Conservation (phyloP, 2,329 filamentous ascomycete genomes). For the Scleromitrula shiraiana region DNA sequence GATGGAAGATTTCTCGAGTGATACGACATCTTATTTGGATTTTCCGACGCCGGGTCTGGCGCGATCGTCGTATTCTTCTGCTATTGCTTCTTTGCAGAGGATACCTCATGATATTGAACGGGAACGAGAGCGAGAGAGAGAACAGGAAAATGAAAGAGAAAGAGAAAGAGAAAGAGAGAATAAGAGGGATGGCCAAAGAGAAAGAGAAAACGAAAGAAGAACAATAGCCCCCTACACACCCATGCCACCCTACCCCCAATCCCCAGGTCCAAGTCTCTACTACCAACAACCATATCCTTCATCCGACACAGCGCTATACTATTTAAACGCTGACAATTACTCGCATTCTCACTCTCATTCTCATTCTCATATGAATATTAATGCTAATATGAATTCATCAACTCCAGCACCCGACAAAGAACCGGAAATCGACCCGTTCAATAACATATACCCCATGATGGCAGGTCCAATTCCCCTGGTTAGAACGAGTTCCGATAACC, state of each 20-base stretch:
- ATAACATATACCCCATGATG: slow-evolving; percentile 19
- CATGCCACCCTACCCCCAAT: slow-evolving; percentile 12
- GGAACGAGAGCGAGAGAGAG: no score
- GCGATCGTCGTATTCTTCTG: no score
- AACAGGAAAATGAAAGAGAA: no score
- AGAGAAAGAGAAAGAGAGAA: no score
- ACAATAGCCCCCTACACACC: slow-evolving; percentile 1
- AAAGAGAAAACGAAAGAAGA: no score
- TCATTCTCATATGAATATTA: slow-evolving; percentile 3
- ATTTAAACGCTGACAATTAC: no score
- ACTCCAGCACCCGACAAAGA: background rate
- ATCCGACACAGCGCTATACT: background rate
- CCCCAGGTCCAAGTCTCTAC: slow-evolving; percentile 8
- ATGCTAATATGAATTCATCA: background rate
- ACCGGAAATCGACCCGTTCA: slow-evolving; percentile 7
- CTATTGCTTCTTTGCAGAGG: background rate
- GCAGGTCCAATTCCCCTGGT: slow-evolving; percentile 20
- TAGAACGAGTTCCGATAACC: slow-evolving; percentile 13
- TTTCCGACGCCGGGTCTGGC: slow-evolving; percentile 11
- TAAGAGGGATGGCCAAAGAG: no score
- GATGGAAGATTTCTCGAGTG: slow-evolving; percentile 8
- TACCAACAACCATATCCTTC: slow-evolving; percentile 1
- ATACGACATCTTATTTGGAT: slow-evolving; percentile 10
- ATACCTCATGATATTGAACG: slow-evolving; percentile 3
- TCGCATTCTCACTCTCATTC: background rate